Evolutionary conservation across 2,329 filamentous ascomycete genomes (phyloP).

Genomic region (Aspergillus calidoustus): DNA sequence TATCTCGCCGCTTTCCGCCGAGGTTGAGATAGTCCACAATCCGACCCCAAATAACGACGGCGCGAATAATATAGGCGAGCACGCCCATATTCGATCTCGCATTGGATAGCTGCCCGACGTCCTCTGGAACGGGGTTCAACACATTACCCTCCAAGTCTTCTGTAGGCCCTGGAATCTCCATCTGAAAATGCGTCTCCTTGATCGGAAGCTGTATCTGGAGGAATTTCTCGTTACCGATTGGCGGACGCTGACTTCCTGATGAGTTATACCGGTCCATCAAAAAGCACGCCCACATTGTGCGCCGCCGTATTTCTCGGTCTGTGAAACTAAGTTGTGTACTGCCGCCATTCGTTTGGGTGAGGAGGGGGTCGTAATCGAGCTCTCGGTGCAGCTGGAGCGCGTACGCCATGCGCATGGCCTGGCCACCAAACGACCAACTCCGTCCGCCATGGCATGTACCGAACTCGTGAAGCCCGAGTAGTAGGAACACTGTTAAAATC

Average conservation of each 20-base stretch:
- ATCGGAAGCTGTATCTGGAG: conserved; percentile 89
- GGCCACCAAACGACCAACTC: conserved; percentile 94
- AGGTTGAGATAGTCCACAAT: conserved; percentile 90
- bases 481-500: conserved; percentile 85
- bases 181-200: conserved; percentile 84
- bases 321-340: conserved; percentile 78
- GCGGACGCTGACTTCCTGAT: conserved; percentile 88
- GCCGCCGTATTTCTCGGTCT: conserved; percentile 87
- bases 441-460: conserved; percentile 94
- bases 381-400: conserved; percentile 92
- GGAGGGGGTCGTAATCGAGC: conserved; percentile 76
- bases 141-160: conserved; percentile 78
- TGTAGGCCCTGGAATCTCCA: conserved; percentile 87
- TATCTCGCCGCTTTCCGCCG: conserved; percentile 79
- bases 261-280: conserved; percentile 98
- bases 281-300: conserved; percentile 98
- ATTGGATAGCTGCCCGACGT: conserved; percentile 68
- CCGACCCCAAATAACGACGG: conserved; percentile 86
- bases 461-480: conserved; percentile 92
- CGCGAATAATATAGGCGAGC: conserved; percentile 83
- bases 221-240: conserved; percentile 87
- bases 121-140: conserved; percentile 64
- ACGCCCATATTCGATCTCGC: conserved; percentile 89
- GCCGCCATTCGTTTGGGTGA: conserved; percentile 60
- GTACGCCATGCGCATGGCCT: conserved; percentile 96